Base-by-base conservation (phyloP, 176 grass and related monocot species). In the Tuctoria greenei region DNA sequence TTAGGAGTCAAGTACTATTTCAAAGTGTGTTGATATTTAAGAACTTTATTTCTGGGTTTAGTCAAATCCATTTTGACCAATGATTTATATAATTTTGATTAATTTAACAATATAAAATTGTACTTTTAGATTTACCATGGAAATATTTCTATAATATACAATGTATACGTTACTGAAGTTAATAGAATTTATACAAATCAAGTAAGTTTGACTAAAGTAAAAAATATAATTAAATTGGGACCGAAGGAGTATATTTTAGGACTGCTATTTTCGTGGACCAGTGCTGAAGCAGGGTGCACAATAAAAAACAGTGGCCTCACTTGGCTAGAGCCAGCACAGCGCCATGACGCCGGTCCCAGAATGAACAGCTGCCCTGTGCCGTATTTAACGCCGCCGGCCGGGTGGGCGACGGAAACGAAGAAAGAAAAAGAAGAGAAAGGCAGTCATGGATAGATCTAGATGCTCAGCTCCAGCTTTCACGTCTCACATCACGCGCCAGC, bases 381-480 rank as follows among this genome's bases (percentile, higher is more conserved):
- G 42, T 61, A 64, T 64, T 86, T 56, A 81, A 64, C 25, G 56
- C 8, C 39, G 23, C 35, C 35, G 64, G 24, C 61, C 34, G 41
- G 61, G 23, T 58, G 61, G 50, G 40, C 57, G 59, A 61, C 9
- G n/a, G 21, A 47, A 28, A 40, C 11, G 41, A 57, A 50, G 40
- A 41, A 28, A 43, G 2, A 52, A 50, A 35, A 55, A 61, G 11
- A 41, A 55, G 23, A 8, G 5, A 8, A 15, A 2, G 5, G 36
- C 34, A 55, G 63, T 0, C 47, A 24, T 58, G 55, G 23, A 17
- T 62, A 39, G 61, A 72, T 67, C 59, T 18, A 49, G 72, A 73
- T 31, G 42, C 51, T 11, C 60, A 73, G 64, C 60, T 46, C 72
- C 73, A 78, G 75, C 74, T 74, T 42, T 52, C 23, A 72, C 47